Evolutionary conservation across 2,329 filamentous ascomycete genomes (phyloP), one percentile per base, ranked within the genome.

Genomic region (Bisporella sp.): DNA sequence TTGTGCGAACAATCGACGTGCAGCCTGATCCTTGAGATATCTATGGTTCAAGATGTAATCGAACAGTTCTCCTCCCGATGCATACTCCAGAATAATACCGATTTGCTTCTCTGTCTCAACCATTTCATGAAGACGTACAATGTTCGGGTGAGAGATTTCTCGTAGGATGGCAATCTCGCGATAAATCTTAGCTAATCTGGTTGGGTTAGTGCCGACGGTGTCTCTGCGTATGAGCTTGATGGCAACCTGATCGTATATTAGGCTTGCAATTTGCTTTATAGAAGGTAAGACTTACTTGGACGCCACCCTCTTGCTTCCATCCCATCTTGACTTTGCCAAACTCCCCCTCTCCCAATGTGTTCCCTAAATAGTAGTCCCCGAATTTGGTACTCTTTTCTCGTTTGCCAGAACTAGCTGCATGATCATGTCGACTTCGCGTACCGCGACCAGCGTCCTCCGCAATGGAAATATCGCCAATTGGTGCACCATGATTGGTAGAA

Each of bases 271-370:
- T 21, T 21, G 3, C 28, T 11, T 39, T 5, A 30, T 35, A 35
- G 32, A 9, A 28, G 32, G 6, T 6, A 49, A 37, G 8, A 54
- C 69, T 59, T 71, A 85, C 82, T 73, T 92, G 85, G 46, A 95
- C 87, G 57, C 85, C 91, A 53, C 90, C 91, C 69, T 95, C 91
- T 66, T 89, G 87, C 69, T 96, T 97, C 93, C 93, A 99, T 30
- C 93, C 93, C 64, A 97, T 82, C 70, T 96, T 97, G 62, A 99
- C 93, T 68, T 99, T 99, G 58, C 93, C 93, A 67, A 99, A 99
- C 69, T 99, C 93, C 55, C 93, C 93, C 73, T 99, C 93, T 46
- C 93, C 93, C 46, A 99, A 85, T 2, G 92, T 97, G 68, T 96
- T 92, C 35, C 93, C 93, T 4, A 99, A 78, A 54, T 95, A 89